phyloP scores from a whole-genome alignment of 1,139 yeast genomes.

The Suhomyces coccinellae region DNA sequence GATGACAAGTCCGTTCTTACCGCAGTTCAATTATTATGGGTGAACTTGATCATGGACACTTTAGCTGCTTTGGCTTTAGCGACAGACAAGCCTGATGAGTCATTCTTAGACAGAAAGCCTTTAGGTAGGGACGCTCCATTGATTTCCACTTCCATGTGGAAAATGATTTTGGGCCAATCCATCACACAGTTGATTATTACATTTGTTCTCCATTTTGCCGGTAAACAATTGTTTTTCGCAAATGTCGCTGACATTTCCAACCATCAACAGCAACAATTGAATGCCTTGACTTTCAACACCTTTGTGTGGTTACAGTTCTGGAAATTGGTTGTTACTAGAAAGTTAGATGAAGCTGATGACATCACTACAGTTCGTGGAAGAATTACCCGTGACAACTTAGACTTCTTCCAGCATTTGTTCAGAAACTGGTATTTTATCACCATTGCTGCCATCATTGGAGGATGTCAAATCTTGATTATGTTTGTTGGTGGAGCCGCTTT shows the following conservation, averaged over 20 bases:
- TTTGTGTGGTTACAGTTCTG: conserved; percentile 98
- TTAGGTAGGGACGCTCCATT: conserved; percentile 80
- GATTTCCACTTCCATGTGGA: conserved; percentile 94
- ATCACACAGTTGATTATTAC: conserved; percentile 75
- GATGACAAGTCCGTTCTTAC: conserved; percentile 85
- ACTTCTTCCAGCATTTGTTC: conserved; percentile 78
- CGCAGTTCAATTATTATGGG: conserved; percentile 97
- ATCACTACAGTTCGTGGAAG: conserved; percentile 57
- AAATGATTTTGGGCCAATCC: conserved; percentile 93
- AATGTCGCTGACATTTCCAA: conserved; percentile 28
- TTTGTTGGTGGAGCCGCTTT: conserved; percentile 97
- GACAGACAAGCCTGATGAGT: conserved; percentile 91
- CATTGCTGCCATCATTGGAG: conserved; percentile 74
- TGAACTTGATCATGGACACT: conserved; percentile 96
- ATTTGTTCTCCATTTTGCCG: conserved; percentile 78
- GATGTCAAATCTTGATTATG: conserved; percentile 87
- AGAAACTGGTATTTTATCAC: conserved; percentile 79
- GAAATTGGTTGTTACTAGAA: conserved; percentile 87
- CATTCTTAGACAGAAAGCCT: conserved; percentile 77
- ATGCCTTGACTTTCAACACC: conserved; percentile 88
- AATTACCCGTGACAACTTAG: conserved; percentile 60
- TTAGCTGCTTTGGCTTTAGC: conserved; percentile 97
- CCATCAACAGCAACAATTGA: conserved; percentile 58
- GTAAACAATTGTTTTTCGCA: conserved; percentile 59
- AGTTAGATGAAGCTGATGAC: conserved; percentile 86